Evolutionary conservation across 164 flowering plant genomes (phyloP).

Genomic region (Warburgia ugandensis): DNA sequence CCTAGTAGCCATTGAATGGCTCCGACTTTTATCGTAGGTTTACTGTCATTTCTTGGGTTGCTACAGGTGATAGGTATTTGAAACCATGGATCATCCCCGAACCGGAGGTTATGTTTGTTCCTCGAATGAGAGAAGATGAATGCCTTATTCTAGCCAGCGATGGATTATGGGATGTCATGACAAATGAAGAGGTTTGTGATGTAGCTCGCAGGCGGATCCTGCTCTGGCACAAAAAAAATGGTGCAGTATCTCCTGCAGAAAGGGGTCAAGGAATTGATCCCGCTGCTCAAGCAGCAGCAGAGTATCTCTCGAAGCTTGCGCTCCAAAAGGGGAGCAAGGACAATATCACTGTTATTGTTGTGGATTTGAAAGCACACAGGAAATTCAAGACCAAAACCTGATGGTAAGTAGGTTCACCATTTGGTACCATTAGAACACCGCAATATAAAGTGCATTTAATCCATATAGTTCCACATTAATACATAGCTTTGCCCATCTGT

Average conservation of each 20-base stretch:
- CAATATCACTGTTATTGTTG: conserved; percentile 69
- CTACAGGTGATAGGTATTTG: conserved; percentile 75
- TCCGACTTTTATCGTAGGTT: not conserved
- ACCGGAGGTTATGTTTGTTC: conserved; percentile 66
- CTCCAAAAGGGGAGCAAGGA: conserved; percentile 75
- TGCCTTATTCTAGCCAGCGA: conserved; percentile 81
- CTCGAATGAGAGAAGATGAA: conserved; percentile 72
- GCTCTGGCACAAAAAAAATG: conserved; percentile 78
- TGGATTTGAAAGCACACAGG: conserved; percentile 74
- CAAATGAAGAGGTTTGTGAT: conserved; percentile 77
- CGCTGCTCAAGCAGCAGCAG: conserved; percentile 87
- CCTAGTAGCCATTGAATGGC: too few species aligned
- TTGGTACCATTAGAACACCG: not conserved
- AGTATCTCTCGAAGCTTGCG: conserved; percentile 66
- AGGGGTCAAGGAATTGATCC: conserved; percentile 52
- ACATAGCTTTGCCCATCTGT: conserved; percentile 31
- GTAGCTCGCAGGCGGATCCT: conserved; percentile 64
- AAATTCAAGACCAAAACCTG: conserved; percentile 57
- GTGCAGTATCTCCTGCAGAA: conserved; percentile 23
- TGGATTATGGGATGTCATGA: conserved; percentile 87
- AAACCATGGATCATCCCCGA: conserved; percentile 95
- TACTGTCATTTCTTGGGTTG: conserved; percentile 2
- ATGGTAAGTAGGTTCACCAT: conserved; percentile 15
- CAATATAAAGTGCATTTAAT: conserved; percentile 12
- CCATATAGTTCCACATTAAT: conserved; percentile 16